Evolutionary conservation across 108 stramenopile genomes (phyloP), one percentile per base, ranked within the genome.

Genomic region (Seminavis robusta): DNA sequence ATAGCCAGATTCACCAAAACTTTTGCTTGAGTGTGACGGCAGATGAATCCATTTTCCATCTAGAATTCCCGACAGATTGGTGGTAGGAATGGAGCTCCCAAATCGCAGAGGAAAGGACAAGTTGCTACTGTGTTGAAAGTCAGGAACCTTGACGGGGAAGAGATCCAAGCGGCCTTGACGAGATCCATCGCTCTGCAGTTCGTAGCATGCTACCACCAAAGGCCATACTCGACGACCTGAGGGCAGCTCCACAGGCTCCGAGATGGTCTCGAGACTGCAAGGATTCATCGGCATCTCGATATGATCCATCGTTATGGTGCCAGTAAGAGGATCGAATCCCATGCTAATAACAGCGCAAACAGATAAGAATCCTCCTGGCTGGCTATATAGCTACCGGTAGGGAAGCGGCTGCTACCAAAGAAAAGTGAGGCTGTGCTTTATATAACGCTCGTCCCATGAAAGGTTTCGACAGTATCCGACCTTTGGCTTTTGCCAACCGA

Each of bases 41-140:
- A 15, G 0, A 28, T 26, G 10, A 9, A 29, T 62, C 90, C 90
- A 92, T 71, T 92, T 88, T 30, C 87, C 90, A 59, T 92, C 90
- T 39, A 92, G 59, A 23, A 92, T 74, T 20, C 90, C 90, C 30
- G 34, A 59, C 51, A 36, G 58, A 68, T 10, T 67, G 61, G 26
- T n/a, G n/a, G n/a, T n/a, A n/a, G n/a, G n/a, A n/a, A 67, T 47
- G 38, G 67, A 59, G 55, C 72, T 70, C 10, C 74, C 78, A 27
- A 69, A 60, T 38, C 73, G 61, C 20, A 55, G 52, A 0, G 49
- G 51, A 42, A 10, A 52, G 24, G 9, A 20, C 23, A 8, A 8
- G 6, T 4, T 31, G 27, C 34, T 47, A 5, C 33, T 52, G 33
- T n/a, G 33, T 36, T n/a, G n/a, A n/a, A n/a, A n/a, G 25, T 45